Conservation (phyloP, 1,284 basidiomycete species). For the Moesziomyces sp. region DNA sequence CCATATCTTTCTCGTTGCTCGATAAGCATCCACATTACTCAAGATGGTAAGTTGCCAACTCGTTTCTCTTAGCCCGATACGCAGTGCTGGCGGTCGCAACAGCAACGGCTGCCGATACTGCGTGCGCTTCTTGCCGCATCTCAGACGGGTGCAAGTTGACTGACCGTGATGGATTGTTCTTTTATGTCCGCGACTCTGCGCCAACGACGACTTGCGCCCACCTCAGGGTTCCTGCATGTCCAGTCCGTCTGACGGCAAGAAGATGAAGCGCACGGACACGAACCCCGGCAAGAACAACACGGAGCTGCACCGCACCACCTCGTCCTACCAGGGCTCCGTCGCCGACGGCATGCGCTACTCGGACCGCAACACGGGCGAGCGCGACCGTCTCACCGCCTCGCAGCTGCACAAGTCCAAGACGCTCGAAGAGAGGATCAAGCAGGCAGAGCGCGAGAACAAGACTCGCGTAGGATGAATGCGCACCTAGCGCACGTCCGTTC, state of each 20-base stretch:
- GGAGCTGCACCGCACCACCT: constrained; percentile 67
- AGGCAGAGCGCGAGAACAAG: constrained; percentile 64
- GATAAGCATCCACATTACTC: too few species aligned
- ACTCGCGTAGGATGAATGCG: neutral
- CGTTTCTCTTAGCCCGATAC: too few species aligned
- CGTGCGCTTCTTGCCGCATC: too few species aligned
- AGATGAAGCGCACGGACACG: constrained; percentile 66
- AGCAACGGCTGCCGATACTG: too few species aligned
- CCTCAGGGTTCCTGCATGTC: constrained; percentile 58
- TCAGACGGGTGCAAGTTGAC: constrained; percentile 3
- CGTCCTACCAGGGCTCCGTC: constrained; percentile 66
- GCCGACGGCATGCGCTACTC: constrained; percentile 67
- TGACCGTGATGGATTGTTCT: neutral
- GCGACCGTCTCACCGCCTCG: constrained; percentile 63
- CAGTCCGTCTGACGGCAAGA: constrained; percentile 60
- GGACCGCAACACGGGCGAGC: constrained; percentile 53
- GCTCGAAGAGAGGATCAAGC: constrained; percentile 65
- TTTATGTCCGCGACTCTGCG: neutral
- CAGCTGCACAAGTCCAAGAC: constrained; percentile 67
- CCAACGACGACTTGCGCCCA: neutral
- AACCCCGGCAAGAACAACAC: constrained; percentile 61
- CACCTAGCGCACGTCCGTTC: too few species aligned
- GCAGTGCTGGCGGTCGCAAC: too few species aligned
- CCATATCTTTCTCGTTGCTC: too few species aligned
- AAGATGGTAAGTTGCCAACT: too few species aligned